A percentile compares a stretch with the other conserved stretches of the same genome.
Conservation (phyloP, 1,284 basidiomycete species). For the Heliocybe sulcata region DNA sequence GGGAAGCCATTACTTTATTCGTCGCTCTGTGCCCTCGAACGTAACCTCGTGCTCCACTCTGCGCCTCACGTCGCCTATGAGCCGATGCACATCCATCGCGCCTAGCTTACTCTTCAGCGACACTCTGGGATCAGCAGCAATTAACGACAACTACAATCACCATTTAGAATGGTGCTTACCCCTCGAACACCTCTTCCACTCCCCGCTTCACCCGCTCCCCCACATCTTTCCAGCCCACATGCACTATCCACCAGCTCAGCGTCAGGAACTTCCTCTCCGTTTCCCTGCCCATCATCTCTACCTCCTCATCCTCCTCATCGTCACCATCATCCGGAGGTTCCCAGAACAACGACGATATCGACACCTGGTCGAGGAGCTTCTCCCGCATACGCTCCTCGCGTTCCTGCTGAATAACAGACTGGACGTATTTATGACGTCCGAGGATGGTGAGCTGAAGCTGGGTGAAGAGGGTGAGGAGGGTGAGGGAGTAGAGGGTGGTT, state of each 20-base stretch:
- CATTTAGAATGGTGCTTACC: conserved; percentile 38
- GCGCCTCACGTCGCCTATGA: conserved; percentile 65
- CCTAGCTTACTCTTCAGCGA: conserved; percentile 73
- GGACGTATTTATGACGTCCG: conserved; percentile 76
- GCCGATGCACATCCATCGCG: conserved; percentile 56
- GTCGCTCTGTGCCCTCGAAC: conserved; percentile 51
- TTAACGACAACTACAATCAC: conserved; percentile 2
- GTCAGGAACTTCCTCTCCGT: conserved; percentile 78
- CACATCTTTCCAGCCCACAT: conserved; percentile 84
- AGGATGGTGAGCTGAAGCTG: conserved; percentile 79
- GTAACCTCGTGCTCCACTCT: conserved; percentile 68
- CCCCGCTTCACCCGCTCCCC: conserved; percentile 64
- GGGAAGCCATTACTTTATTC: conserved; percentile 40
- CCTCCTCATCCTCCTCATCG: conserved; percentile 21
- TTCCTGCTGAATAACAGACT: conserved; percentile 58
- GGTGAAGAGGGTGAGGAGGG: conserved; percentile 77
- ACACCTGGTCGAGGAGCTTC: conserved; percentile 30
- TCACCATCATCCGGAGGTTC: conserved; percentile 9
- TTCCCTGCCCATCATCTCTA: conserved; percentile 39
- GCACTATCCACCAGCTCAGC: conserved; percentile 86
- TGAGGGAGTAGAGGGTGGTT: conserved; percentile 77
- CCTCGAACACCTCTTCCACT: conserved; percentile 76
- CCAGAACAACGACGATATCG: conserved; percentile 27
- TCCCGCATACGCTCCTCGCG: conserved; percentile 53
- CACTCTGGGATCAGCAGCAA: conserved; percentile 37